Percentiles rank a stretch among this genome's conserved stretches.
Evolutionary conservation across 1,139 yeast genomes (phyloP).

Genomic region (Kazachstania sp.): DNA sequence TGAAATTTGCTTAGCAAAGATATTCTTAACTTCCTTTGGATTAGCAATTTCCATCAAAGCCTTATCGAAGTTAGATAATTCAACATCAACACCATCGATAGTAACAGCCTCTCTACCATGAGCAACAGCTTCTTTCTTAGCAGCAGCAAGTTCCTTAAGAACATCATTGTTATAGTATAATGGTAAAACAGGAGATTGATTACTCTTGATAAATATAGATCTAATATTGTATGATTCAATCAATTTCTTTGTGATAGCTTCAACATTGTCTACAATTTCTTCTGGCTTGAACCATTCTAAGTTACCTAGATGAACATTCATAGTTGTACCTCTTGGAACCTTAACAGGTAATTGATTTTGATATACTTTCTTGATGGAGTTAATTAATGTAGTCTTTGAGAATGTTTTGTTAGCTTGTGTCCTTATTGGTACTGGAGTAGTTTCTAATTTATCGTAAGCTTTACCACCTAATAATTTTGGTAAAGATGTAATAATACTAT

Average conservation of each 20-base stretch:
- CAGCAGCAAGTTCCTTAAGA: slow-evolving; percentile 38
- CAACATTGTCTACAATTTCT: slow-evolving; percentile 46
- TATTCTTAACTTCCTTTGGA: slow-evolving; percentile 43
- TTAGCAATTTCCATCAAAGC: slow-evolving; percentile 76
- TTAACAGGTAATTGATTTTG: slow-evolving; percentile 52
- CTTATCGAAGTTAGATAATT: slow-evolving; percentile 56
- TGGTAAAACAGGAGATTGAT: slow-evolving; percentile 75
- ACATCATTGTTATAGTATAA: slow-evolving; percentile 60
- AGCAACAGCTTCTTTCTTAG: slow-evolving; percentile 26
- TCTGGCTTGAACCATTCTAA: slow-evolving; percentile 36
- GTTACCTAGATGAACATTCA: slow-evolving; percentile 61
- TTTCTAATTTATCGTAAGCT: slow-evolving; percentile 54
- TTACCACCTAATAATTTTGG: slow-evolving; percentile 87
- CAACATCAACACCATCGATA: slow-evolving; percentile 35
- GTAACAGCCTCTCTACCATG: slow-evolving; percentile 32
- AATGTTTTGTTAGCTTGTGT: slow-evolving; percentile 34
- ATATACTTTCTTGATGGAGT: slow-evolving; percentile 49
- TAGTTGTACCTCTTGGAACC: slow-evolving; percentile 67
- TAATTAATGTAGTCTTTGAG: slow-evolving; percentile 47
- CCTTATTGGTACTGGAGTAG: slow-evolving; percentile 66
- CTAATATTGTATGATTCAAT: slow-evolving; percentile 43
- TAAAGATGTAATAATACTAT: slow-evolving; percentile 65
- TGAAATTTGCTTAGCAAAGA: slow-evolving; percentile 34
- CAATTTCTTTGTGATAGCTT: slow-evolving; percentile 47
- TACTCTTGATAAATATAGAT: slow-evolving; percentile 60